A percentile compares a stretch with the other conserved stretches of the same genome.
These are phyloP conservation scores for Crepidotus sp. DNA, from an alignment of 1,284 basidiomycete species.

Conservation along the genomic window DNA sequence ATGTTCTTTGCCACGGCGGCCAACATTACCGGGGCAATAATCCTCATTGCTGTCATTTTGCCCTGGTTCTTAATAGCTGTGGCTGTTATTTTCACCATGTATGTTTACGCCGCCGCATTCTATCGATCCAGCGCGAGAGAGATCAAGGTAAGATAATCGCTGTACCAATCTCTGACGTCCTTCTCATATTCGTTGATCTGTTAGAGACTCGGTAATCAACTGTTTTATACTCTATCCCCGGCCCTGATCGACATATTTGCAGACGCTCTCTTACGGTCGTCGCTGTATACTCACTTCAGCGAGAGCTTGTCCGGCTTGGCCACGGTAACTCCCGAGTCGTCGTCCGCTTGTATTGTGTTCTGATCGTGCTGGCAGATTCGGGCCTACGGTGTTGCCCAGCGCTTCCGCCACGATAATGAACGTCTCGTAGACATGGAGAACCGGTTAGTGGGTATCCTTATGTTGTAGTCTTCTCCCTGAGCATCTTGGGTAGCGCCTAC, in stretches of 20 bases:
- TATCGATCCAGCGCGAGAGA: conserved; percentile 87
- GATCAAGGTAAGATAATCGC: conserved; percentile 51
- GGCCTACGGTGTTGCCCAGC: conserved; percentile 66
- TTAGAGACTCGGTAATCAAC: conserved; percentile 40
- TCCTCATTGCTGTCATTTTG: conserved; percentile 56
- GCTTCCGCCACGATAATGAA: conserved; percentile 72
- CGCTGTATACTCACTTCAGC: conserved; percentile 81
- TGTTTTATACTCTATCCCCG: background rate
- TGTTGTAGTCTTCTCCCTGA: conserved; percentile 1
- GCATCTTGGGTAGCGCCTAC: conserved; percentile 51
- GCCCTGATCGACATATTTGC: conserved; percentile 7
- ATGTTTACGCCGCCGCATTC: conserved; percentile 65
- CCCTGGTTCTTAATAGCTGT: conserved; percentile 83
- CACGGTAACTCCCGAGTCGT: conserved; percentile 30
- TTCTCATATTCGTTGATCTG: background rate
- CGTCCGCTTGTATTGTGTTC: background rate
- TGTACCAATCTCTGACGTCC: conserved; percentile 1
- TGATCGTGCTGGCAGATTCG: conserved; percentile 39
- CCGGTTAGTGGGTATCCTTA: conserved; percentile 30
- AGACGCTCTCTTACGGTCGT: conserved; percentile 55
- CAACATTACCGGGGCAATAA: conserved; percentile 60
- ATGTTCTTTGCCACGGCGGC: conserved; percentile 50
- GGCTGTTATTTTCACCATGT: conserved; percentile 46
- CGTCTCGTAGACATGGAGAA: conserved; percentile 83
- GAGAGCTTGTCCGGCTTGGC: conserved; percentile 82